These are phyloP conservation scores for Pisolithus microcarpus DNA, from an alignment of 768 basidiomycete species.

Conservation along the genomic window DNA sequence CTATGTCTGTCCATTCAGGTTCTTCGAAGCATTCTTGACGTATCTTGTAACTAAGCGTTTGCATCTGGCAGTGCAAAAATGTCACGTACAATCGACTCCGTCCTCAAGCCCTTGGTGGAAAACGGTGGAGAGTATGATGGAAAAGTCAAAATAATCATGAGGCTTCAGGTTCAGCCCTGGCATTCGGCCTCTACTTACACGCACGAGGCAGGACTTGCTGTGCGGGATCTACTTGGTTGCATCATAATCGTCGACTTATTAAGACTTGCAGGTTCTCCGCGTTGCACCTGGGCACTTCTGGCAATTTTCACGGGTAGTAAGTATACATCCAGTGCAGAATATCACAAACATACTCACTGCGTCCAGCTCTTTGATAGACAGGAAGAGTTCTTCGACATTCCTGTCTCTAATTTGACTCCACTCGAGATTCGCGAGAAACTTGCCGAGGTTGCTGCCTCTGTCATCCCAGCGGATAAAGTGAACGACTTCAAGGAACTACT, in stretches of 20 bases:
- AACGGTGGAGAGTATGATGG: constrained; percentile 57
- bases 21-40: not conserved
- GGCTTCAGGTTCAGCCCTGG: constrained; percentile 75
- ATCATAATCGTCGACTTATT: not conserved
- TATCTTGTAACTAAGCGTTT: not conserved
- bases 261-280: constrained; percentile 47
- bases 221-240: constrained; percentile 25
- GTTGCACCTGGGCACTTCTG: constrained; percentile 75
- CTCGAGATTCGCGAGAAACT: constrained; percentile 71
- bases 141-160: constrained; percentile 67
- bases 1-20: constrained; percentile 84
- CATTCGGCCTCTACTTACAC: constrained; percentile 67
- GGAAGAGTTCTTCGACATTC: constrained; percentile 73
- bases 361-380: constrained; percentile 69
- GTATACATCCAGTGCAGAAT: constrained; percentile 8
- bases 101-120: constrained; percentile 54
- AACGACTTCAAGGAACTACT: constrained; percentile 56
- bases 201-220: constrained; percentile 80
- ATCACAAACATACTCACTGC: not conserved
- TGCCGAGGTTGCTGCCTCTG: constrained; percentile 45
- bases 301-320: constrained; percentile 62
- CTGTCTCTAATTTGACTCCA: constrained; percentile 58
- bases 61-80: constrained; percentile 46
- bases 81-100: constrained; percentile 47
- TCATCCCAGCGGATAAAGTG: constrained; percentile 45